A percentile compares a stretch with the other conserved stretches of the same genome.
phyloP scores from a whole-genome alignment of 139 green algal genomes.

The Micractinium conductrix region DNA sequence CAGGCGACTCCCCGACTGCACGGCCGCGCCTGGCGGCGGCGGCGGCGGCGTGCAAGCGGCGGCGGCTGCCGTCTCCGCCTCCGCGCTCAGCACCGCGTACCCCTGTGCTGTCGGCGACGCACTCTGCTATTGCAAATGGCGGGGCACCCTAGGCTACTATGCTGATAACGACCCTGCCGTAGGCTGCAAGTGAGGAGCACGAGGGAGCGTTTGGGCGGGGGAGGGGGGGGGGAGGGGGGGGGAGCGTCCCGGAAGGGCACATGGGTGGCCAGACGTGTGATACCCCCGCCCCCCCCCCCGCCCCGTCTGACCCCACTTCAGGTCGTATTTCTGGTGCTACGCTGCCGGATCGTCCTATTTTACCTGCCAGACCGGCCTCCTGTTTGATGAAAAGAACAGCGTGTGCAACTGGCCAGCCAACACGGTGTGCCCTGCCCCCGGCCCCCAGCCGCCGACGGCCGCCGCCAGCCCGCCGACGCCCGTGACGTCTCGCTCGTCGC shows the following conservation, averaged over 20 bases:
- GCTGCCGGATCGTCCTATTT: background rate
- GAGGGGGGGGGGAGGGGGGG: no score
- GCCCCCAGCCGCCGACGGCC: background rate
- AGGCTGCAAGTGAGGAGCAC: constrained; percentile 23
- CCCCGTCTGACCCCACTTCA: no score
- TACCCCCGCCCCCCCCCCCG: no score
- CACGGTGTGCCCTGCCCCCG: background rate
- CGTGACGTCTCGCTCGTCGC: background rate
- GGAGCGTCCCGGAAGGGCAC: no score
- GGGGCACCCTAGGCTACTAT: background rate
- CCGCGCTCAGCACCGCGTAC: background rate
- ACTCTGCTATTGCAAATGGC: constrained; percentile 27
- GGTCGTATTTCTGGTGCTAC: constrained; percentile 18
- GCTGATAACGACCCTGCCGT: constrained; percentile 27
- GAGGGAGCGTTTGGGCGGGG: no score
- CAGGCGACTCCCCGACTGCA: no score
- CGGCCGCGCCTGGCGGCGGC: no score
- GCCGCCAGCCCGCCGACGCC: background rate
- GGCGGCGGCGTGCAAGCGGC: no score
- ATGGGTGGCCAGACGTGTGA: no score
- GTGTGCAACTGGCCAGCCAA: constrained; percentile 18
- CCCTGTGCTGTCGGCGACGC: constrained; percentile 21
- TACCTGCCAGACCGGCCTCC: constrained; percentile 21
- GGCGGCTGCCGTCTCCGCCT: no score
- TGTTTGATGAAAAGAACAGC: constrained; percentile 1